phyloP scores from a whole-genome alignment of 2,329 filamentous ascomycete species.

The Sclerotinia sclerotiorum region DNA sequence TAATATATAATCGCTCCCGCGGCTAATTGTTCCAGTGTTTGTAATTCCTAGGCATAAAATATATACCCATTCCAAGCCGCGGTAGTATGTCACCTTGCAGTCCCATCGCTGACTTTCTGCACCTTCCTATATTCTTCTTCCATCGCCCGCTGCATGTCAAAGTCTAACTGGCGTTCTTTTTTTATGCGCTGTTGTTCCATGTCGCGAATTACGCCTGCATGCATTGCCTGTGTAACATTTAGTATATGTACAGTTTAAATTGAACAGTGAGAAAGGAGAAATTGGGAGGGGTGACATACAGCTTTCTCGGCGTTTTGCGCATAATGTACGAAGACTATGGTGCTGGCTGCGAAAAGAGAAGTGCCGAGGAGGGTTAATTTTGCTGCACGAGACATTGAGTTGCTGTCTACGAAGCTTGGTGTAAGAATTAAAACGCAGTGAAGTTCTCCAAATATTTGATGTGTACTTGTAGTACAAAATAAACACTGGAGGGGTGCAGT shows the following conservation, averaged over 20 bases:
- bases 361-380: conserved; percentile 82
- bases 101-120: conserved; percentile 68
- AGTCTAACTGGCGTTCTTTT: conserved; percentile 86
- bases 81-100: conserved; percentile 18
- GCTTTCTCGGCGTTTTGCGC: conserved; percentile 80
- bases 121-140: conserved; percentile 89
- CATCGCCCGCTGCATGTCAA: conserved; percentile 82
- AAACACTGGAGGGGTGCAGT: neutral
- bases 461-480: neutral
- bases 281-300: conserved; percentile 51
- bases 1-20: neutral
- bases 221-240: conserved; percentile 71
- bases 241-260: neutral
- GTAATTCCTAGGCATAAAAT: neutral
- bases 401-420: neutral
- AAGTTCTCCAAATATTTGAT: neutral
- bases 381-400: conserved; percentile 80
- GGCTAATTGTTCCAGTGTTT: neutral
- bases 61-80: conserved; percentile 8
- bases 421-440: too few relatives aligned
- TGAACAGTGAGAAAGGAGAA: neutral
- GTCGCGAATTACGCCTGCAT: conserved; percentile 88
- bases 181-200: conserved; percentile 92
- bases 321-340: conserved; percentile 85
- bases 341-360: conserved; percentile 70